These are phyloP conservation scores for Acanthamoeba comandoni DNA, from an alignment of 208 protist genomes.

Conservation along the genomic window DNA sequence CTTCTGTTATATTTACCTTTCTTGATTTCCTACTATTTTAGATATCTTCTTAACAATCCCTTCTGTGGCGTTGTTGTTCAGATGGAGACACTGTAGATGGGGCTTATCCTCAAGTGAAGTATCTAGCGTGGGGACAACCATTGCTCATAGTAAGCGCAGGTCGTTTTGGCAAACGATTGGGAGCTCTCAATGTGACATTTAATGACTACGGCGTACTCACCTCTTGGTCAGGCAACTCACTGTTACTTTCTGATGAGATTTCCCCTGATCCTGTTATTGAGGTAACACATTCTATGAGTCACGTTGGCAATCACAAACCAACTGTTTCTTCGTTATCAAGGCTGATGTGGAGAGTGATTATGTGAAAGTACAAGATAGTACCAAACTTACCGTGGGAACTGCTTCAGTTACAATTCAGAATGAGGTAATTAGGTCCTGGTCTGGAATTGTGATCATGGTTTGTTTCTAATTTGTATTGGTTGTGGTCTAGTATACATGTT, in stretches of 20 bases:
- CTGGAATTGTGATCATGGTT: not conserved
- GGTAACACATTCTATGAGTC: not conserved
- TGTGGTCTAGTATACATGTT: not conserved
- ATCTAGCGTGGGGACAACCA: conserved; percentile 2
- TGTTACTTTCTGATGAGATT: not conserved
- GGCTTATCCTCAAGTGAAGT: not conserved
- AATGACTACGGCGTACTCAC: conserved; percentile 24
- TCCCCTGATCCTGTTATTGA: not conserved
- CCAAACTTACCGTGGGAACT: too few species aligned
- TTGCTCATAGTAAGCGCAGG: conserved; percentile 17
- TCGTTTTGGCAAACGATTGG: not conserved
- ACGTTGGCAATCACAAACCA: too few species aligned
- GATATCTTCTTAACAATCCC: not conserved
- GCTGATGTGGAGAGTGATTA: not conserved
- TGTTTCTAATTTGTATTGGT: not conserved
- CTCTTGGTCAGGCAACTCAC: not conserved
- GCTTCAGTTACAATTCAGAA: too few species aligned
- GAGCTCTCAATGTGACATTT: conserved; percentile 28
- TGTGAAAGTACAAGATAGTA: too few species aligned
- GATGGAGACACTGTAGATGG: conserved; percentile 10
- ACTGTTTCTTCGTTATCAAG: conserved; percentile 28
- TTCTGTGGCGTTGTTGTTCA: not conserved
- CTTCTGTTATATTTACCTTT: not conserved
- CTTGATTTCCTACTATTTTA: not conserved
- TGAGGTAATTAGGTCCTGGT: too few species aligned